Evolutionary conservation across 2,329 filamentous ascomycete genomes (phyloP), one percentile per base, ranked within the genome.

Genomic region (Grosmannia serpens): DNA sequence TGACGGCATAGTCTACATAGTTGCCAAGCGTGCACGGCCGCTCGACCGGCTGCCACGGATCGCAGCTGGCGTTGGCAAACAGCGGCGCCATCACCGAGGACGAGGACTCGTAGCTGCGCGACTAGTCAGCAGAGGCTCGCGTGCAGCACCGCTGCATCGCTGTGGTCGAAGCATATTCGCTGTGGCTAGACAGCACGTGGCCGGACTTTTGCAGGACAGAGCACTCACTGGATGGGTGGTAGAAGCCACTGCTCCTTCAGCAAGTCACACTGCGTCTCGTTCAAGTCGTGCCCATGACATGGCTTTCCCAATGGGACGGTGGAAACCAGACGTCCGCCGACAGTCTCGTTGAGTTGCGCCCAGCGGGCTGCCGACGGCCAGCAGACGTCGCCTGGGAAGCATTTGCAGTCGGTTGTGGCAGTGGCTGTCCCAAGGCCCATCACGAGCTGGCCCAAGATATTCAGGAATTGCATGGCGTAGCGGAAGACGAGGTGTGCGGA

Each of bases 21-120:
- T 70, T 71, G 7, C 74, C 74, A 1, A 73, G 67, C 0, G 69
- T 71, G 59, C 74, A 75, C 4, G 69, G 64, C 10, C 64, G 66
- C 5, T 71, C 67, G 20, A 64, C 64, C 15, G 56, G 56, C 35
- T 58, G 52, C 56, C 56, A 58, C 3, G 56, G 56, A 17, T 59
- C 58, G 15, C 58, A 59, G 50, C 44, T 61, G 27, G 52, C 33
- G 27, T 61, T 61, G 53, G 53, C 53, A 29, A 58, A 61, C 26
- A 58, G 22, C 15, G 59, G 59, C 4, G 57, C 53, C 59, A 58
- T 58, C 20, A 58, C 29, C 10, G 57, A 58, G 9, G 56, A 56
- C 22, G 56, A 50, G 17, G 49, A 47, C 3, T 27, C 38, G 27
- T 54, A 68, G 65, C 56, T 69, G 65, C 20, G 22, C 24, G 27